A percentile compares a stretch with the other conserved stretches of the same genome.
Conservation (phyloP, 768 basidiomycete species). For the Termitomyces sp. region DNA sequence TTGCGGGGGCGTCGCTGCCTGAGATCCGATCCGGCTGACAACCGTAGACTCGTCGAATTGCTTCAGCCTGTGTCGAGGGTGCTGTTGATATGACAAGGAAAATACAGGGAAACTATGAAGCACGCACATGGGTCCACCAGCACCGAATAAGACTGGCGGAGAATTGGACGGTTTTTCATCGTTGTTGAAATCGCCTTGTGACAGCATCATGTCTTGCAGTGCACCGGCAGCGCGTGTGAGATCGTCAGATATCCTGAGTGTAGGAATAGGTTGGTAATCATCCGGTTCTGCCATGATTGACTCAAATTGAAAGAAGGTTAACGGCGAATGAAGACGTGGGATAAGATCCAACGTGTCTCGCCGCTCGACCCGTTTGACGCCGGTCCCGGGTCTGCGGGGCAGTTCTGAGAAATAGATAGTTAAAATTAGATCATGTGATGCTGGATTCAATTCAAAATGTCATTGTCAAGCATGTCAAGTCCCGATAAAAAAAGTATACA, state of each 20-base stretch:
- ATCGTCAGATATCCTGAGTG: slow-evolving; percentile 39
- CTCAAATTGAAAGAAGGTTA: slow-evolving; percentile 5
- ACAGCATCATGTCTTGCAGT: slow-evolving; percentile 47
- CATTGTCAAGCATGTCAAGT: not conserved
- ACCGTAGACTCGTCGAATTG: slow-evolving; percentile 75
- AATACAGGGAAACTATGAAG: slow-evolving; percentile 6
- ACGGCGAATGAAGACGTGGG: slow-evolving; percentile 15
- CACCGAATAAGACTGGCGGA: slow-evolving; percentile 65
- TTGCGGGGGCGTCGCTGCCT: slow-evolving; percentile 74
- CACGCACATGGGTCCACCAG: slow-evolving; percentile 71
- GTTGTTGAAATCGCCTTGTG: slow-evolving; percentile 31
- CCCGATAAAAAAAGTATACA: slow-evolving; percentile 8
- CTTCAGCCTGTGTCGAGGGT: slow-evolving; percentile 55
- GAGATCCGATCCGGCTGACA: slow-evolving; percentile 67
- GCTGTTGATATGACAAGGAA: slow-evolving; percentile 1
- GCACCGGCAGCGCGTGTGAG: slow-evolving; percentile 51
- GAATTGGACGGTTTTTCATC: slow-evolving; percentile 35
- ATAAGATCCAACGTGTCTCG: slow-evolving; percentile 20
- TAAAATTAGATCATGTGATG: slow-evolving; percentile 17
- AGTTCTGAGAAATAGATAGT: not conserved
- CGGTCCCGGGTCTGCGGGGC: not conserved
- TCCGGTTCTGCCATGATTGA: slow-evolving; percentile 24
- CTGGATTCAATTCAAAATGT: not conserved
- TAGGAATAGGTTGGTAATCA: slow-evolving; percentile 27
- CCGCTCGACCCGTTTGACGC: not conserved